These are phyloP conservation scores for Geotrichum restrictum DNA, from an alignment of 1,139 yeast species.

Conservation along the genomic window DNA sequence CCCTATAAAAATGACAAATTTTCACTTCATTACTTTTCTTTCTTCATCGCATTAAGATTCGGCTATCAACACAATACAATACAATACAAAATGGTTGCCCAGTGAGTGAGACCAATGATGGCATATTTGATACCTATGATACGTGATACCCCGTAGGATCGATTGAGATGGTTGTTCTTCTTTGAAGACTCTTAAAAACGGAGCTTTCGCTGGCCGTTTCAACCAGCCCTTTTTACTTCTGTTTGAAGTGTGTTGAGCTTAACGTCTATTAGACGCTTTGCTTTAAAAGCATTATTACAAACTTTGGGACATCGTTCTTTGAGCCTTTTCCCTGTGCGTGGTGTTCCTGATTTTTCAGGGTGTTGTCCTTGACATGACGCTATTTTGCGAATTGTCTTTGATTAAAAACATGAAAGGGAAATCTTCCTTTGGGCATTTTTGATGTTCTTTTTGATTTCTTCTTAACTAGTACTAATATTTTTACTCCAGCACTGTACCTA, in stretches of 20 bases:
- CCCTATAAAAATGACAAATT: background rate
- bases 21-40: background rate
- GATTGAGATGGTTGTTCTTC: slow-evolving; percentile 6
- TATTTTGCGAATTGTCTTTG: slow-evolving; percentile 14
- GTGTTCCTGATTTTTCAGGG: slow-evolving; percentile 21
- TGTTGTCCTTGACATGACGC: slow-evolving; percentile 22
- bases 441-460: slow-evolving; percentile 13
- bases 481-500: slow-evolving; percentile 30
- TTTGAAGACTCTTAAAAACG: background rate
- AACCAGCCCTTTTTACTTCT: slow-evolving; percentile 19
- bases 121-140: background rate
- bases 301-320: slow-evolving; percentile 5
- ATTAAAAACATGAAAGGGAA: slow-evolving; percentile 25
- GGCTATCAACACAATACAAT: background rate
- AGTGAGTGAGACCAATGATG: slow-evolving; percentile 7
- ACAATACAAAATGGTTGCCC: slow-evolving; percentile 10
- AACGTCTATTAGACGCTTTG: slow-evolving; percentile 5
- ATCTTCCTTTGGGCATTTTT: slow-evolving; percentile 13
- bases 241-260: slow-evolving; percentile 26
- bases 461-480: slow-evolving; percentile 3
- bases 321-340: slow-evolving; percentile 21
- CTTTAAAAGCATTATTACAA: slow-evolving; percentile 13
- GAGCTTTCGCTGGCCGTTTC: slow-evolving; percentile 5
- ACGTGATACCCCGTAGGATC: slow-evolving; percentile 10
- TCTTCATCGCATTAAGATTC: background rate